Evolutionary conservation across 78 protist species (phyloP), one percentile per base, ranked within the genome.

Genomic region (Speleostelium caveatum): DNA sequence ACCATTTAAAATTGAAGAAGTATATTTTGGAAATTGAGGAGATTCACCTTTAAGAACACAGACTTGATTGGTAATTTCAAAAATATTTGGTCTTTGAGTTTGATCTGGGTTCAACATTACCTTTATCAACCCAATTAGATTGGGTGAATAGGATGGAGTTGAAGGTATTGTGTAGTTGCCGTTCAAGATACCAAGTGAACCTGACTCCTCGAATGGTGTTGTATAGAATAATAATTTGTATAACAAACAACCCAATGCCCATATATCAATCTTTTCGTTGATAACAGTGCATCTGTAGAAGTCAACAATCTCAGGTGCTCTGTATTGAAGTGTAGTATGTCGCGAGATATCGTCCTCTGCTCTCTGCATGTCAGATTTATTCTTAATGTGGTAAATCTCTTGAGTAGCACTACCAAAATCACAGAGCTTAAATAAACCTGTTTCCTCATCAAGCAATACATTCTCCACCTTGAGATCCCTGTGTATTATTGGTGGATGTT

Each of bases 281-380:
- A 95, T 93, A 0, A 58, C 65, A 16, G 80, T 59, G 4, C 58
- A 58, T 0, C 97, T 39, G 86, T 87, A 95, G 66, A 95, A 76
- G 71, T 95, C 97, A 2, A 93, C 62, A 92, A 93, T 93, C 51
- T 95, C 97, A 6, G 97, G 97, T 8, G 97, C 73, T 19, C 97
- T 73, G 32, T 93, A 95, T 58, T 80, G 83, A 36, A 63, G 16
- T 17, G 97, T 95, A 24, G 97, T 95, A 19, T 87, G 66, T 17
- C 56, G n/a, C 30, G 75, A 17, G 17, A 95, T 76, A 28, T 87
- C 89, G 41, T 76, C 96, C 51, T 95, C 94, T 0, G 85, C 95
- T 17, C 4, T 26, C 21, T 72, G 68, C 74, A 77, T 73, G 14
- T 93, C 93, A 10, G 45, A 22, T 33, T 83, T 87, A 61, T 62